Evolutionary conservation across 2,329 filamentous ascomycete species (phyloP), one percentile per base, ranked within the genome.

Genomic region (Fusarium begoniae): DNA sequence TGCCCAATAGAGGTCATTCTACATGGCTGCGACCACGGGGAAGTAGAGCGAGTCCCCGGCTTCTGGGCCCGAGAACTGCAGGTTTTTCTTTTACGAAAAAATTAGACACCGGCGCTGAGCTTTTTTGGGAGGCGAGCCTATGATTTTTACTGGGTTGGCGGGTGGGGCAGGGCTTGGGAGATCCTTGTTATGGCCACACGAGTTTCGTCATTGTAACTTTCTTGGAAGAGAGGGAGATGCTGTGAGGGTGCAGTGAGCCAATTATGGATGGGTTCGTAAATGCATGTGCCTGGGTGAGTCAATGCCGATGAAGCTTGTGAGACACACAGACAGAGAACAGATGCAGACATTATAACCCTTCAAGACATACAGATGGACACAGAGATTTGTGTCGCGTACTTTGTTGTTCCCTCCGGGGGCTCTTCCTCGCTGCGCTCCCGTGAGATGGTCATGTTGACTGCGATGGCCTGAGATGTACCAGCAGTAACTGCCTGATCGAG

Each of bases 121-220:
- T 72, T 35, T 26, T 69, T 74, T 66, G n/a, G 57, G 50, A 10
- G 55, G n/a, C 30, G 15, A 28, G n/a, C 30, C 26, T 28, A 17
- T 24, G 35, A 17, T 38, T 40, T 40, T 60, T 50, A 63, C 58
- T 72, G 69, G 69, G 41, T 43, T 67, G 30, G 30, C 55, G 66
- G 51, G 73, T 68, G 75, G 75, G 70, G 65, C 76, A 70, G 66
- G 68, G 74, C 67, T 74, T 55, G 51, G 50, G 58, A 51, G 69
- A 68, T 72, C 73, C 73, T 70, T 76, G 66, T 60, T 50, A 47
- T 30, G 71, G 65, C 69, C 72, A 77, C 68, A 75, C 63, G 58
- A 60, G 75, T 75, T 72, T 67, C 75, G 77, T 77, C 76, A 75
- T 77, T 72, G 75, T 73, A 62, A 28, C 43, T 68, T 35, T 51